A percentile compares a stretch with the other conserved stretches of the same genome.
These are phyloP conservation scores for Aspergillus sparsus DNA, from an alignment of 495 filamentous ascomycete genomes.

Conservation along the genomic window DNA sequence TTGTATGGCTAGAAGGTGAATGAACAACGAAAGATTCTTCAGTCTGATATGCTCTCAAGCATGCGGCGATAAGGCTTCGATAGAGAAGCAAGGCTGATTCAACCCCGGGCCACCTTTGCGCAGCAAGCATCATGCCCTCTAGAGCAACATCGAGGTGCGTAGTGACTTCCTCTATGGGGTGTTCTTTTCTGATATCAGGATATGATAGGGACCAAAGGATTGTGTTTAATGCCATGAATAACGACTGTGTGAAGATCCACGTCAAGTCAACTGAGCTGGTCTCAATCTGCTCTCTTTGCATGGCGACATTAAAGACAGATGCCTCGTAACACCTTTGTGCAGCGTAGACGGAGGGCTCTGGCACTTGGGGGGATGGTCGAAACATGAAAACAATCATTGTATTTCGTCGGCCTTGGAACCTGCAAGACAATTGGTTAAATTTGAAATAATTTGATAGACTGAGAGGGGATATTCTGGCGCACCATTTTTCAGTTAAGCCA, in stretches of 20 bases:
- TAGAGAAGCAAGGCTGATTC: slow-evolving; percentile 81
- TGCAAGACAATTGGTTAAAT: slow-evolving; percentile 28
- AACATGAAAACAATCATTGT: slow-evolving; percentile 83
- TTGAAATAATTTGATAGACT: slow-evolving; percentile 2
- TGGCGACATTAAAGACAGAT: slow-evolving; percentile 72
- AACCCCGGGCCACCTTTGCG: slow-evolving; percentile 86
- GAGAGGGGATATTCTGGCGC: slow-evolving; percentile 21
- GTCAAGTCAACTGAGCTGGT: slow-evolving; percentile 77
- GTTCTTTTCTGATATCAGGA: slow-evolving; percentile 69
- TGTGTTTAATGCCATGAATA: slow-evolving; percentile 86
- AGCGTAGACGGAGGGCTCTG: slow-evolving; percentile 72
- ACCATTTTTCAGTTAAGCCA: slow-evolving; percentile 67
- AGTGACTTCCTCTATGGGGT: slow-evolving; percentile 71
- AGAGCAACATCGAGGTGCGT: slow-evolving; percentile 67
- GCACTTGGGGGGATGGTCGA: slow-evolving; percentile 86
- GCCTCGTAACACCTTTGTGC: slow-evolving; percentile 81
- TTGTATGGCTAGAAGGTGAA: slow-evolving; percentile 57
- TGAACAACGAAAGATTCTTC: slow-evolving; percentile 65
- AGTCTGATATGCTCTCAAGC: slow-evolving; percentile 77
- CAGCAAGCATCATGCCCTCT: slow-evolving; percentile 70
- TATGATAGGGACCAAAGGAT: slow-evolving; percentile 88
- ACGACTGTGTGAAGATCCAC: slow-evolving; percentile 83
- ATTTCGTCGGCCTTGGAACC: slow-evolving; percentile 76
- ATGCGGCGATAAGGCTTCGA: slow-evolving; percentile 73
- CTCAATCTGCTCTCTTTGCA: slow-evolving; percentile 74